A percentile compares a stretch with the other conserved stretches of the same genome.
These are phyloP conservation scores for Trametes hirsuta DNA, from an alignment of 1,284 basidiomycete species.

Conservation along the genomic window DNA sequence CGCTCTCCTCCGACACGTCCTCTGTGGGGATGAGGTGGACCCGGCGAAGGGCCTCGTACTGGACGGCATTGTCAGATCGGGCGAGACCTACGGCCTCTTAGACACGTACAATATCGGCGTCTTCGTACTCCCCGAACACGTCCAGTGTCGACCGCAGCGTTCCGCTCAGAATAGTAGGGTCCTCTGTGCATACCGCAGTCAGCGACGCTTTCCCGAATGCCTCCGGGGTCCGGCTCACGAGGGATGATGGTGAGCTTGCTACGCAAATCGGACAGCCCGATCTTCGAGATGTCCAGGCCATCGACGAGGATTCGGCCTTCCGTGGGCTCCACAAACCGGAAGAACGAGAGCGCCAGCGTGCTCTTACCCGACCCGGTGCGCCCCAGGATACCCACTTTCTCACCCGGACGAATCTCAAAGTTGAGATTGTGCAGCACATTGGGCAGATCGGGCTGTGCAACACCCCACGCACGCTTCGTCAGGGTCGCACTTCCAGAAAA, in stretches of 20 bases:
- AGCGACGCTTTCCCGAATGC: not conserved
- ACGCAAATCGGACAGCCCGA: slow-evolving; percentile 89
- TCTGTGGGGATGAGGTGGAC: slow-evolving; percentile 82
- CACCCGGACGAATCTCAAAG: slow-evolving; percentile 77
- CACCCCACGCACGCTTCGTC: slow-evolving; percentile 3
- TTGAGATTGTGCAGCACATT: slow-evolving; percentile 84
- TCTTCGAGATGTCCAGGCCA: slow-evolving; percentile 82
- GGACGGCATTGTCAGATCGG: not conserved
- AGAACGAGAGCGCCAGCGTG: slow-evolving; percentile 91
- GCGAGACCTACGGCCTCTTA: not conserved
- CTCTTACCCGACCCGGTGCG: slow-evolving; percentile 90
- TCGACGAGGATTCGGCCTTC: slow-evolving; percentile 86
- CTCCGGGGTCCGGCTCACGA: slow-evolving; percentile 50
- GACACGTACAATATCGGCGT: slow-evolving; percentile 75
- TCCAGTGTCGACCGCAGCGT: slow-evolving; percentile 88
- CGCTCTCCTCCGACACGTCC: slow-evolving; percentile 55
- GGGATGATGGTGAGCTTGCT: slow-evolving; percentile 91
- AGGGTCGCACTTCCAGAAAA: slow-evolving; percentile 24
- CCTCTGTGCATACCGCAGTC: slow-evolving; percentile 54
- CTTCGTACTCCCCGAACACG: slow-evolving; percentile 88
- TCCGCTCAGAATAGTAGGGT: slow-evolving; percentile 89
- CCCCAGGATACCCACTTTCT: slow-evolving; percentile 89
- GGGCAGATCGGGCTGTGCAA: slow-evolving; percentile 73
- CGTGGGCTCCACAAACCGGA: slow-evolving; percentile 92
- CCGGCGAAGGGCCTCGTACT: slow-evolving; percentile 87